phyloP scores from a whole-genome alignment of 495 filamentous ascomycete species.

The Neohortaea acidophila region DNA sequence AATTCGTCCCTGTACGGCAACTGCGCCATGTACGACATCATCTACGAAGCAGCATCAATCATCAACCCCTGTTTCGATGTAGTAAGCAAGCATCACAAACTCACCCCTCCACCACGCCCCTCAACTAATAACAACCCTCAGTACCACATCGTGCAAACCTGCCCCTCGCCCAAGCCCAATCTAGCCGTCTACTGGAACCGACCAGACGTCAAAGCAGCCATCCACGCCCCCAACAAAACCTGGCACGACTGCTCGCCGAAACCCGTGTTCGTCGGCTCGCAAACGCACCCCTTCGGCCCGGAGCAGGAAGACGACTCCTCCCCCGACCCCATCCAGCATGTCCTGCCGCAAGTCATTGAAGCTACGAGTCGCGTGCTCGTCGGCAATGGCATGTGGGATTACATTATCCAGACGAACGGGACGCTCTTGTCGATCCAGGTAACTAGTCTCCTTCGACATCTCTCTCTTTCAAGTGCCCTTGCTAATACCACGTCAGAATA shows the following conservation, averaged over 20 bases:
- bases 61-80: slow-evolving; percentile 67
- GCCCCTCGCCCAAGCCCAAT: slow-evolving; percentile 32
- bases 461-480: too few species aligned
- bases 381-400: slow-evolving; percentile 48
- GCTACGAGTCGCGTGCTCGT: slow-evolving; percentile 49
- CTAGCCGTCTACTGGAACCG: slow-evolving; percentile 55
- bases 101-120: too few species aligned
- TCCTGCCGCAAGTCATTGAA: slow-evolving; percentile 34
- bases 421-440: slow-evolving; percentile 27
- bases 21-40: slow-evolving; percentile 34
- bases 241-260: slow-evolving; percentile 42
- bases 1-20: slow-evolving; percentile 31
- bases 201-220: slow-evolving; percentile 54
- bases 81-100: too few species aligned
- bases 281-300: background rate
- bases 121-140: too few species aligned
- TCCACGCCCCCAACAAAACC: slow-evolving; percentile 43
- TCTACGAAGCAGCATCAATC: slow-evolving; percentile 40
- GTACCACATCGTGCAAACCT: slow-evolving; percentile 57
- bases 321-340: slow-evolving; percentile 21
- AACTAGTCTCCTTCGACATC: too few species aligned
- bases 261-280: slow-evolving; percentile 11
- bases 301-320: slow-evolving; percentile 9
- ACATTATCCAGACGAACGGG: slow-evolving; percentile 47
- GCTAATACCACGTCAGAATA: too few species aligned